Evolutionary conservation across 1,284 basidiomycete genomes (phyloP), one percentile per base, ranked within the genome.

Genomic region (Heimioporus retisporus): DNA sequence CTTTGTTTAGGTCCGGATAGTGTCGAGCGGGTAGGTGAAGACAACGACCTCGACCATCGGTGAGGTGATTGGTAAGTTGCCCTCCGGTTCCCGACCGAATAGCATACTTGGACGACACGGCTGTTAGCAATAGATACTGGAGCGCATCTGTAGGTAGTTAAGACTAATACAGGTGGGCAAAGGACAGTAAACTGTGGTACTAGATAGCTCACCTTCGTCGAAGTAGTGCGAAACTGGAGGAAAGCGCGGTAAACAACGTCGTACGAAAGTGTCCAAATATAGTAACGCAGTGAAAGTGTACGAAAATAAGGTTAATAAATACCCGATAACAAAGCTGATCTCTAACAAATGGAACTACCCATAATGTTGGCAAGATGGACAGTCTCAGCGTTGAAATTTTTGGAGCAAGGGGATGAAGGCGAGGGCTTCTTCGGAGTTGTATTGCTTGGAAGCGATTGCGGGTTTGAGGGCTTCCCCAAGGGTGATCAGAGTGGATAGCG

Each of bases 291-390:
- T 35, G 31, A 35, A 35, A 5, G 31, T 35, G 31, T 35, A 35
- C 31, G 31, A 35, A 35, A 35, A n/a, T 35, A 35, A 35, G 31
- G 31, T 35, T 35, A 35, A 35, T 35, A 35, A 35, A 8, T 35
- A 35, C 8, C 31, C 8, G 8, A 35, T 35, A 35, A 4, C 4
- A 4, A 8, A 8, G 31, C 31, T 35, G 31, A 8, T 4, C 31
- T 35, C 31, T 35, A 35, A 35, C n/a, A n/a, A n/a, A n/a, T 35
- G 73, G 88, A 94, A 57, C 97, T 95, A 68, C 98, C 98, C 90
- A 99, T 93, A 72, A 99, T 98, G 84, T 99, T 99, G 77, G 99
- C 98, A 23, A 99, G 97, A 25, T 97, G 92, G 2, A 99, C 95
- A 71, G 97, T 98, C 82, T 99, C 98, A 44, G 99, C 31, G 80